Percentiles rank a stretch among this genome's conserved stretches.
Evolutionary conservation across 345 rosid genomes (phyloP).

Genomic region (Bretschneidera sinensis): DNA sequence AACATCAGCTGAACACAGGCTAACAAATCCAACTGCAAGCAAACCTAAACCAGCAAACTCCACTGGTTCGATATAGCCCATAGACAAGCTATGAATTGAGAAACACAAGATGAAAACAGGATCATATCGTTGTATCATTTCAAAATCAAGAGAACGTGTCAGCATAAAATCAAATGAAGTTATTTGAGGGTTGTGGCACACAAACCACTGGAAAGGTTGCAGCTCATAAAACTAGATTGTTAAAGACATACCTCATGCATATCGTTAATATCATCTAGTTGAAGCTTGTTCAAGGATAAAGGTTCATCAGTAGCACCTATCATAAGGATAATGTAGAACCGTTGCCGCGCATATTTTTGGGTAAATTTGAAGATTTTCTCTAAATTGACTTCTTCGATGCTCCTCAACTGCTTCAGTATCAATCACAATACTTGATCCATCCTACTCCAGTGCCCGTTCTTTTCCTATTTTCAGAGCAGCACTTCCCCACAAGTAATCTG

Average conservation of each 20-base stretch:
- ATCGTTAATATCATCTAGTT: conserved; percentile 13
- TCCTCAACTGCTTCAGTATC: conserved; percentile 48
- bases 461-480: conserved; percentile 56
- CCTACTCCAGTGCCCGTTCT: conserved; percentile 42
- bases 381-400: conserved; percentile 48
- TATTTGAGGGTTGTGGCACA: not conserved
- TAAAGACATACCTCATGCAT: conserved; percentile 18
- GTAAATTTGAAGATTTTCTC: conserved; percentile 77
- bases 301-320: conserved; percentile 32
- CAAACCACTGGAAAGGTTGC: not conserved
- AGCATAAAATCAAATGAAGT: conserved; percentile 23
- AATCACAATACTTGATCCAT: conserved; percentile 27
- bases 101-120: conserved; percentile 76
- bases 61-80: conserved; percentile 64
- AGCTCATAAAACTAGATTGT: conserved; percentile 13
- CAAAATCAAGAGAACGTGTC: conserved; percentile 30
- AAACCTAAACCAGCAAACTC: conserved; percentile 85
- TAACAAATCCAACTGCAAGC: conserved; percentile 78
- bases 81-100: conserved; percentile 54
- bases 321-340: conserved; percentile 59
- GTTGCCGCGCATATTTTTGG: conserved; percentile 69
- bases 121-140: conserved; percentile 50
- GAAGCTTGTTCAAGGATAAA: conserved; percentile 16
- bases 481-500: conserved; percentile 76
- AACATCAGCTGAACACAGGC: conserved; percentile 78